phyloP scores from a whole-genome alignment of 2,329 filamentous ascomycete species.

The Mycosphaerelloides madeirae region DNA sequence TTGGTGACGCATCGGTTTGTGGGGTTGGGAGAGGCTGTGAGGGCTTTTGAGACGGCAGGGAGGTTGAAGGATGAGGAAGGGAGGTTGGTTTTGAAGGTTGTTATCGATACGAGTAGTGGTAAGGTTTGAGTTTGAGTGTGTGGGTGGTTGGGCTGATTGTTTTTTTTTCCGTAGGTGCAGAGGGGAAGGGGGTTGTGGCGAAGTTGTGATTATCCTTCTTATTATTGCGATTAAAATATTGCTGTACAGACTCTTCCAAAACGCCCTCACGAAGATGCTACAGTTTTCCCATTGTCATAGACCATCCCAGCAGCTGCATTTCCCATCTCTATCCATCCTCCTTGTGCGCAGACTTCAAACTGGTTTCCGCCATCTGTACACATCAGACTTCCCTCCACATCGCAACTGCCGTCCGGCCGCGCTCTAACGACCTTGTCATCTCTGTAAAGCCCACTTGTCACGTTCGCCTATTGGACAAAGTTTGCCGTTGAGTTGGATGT shows the following conservation, averaged over 20 bases:
- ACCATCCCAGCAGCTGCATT: constrained; percentile 27
- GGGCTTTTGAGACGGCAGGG: constrained; percentile 66
- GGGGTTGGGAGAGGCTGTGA: constrained; percentile 57
- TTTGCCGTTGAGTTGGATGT: constrained; percentile 19
- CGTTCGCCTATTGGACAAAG: constrained; percentile 26
- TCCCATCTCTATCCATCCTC: constrained; percentile 32
- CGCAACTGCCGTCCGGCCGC: constrained; percentile 27
- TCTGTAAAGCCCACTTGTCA: constrained; percentile 25
- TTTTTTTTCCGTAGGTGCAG: not conserved
- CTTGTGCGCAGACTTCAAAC: constrained; percentile 32
- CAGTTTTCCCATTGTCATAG: constrained; percentile 26
- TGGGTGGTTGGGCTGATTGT: not conserved
- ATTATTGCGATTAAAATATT: not conserved
- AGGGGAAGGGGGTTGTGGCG: too few relatives aligned
- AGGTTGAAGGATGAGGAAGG: constrained; percentile 64
- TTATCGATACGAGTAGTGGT: constrained; percentile 47
- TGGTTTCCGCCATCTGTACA: constrained; percentile 25
- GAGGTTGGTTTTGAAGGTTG: constrained; percentile 67
- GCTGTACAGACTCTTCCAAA: too few relatives aligned
- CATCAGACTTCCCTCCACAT: constrained; percentile 21
- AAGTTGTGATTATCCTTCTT: too few relatives aligned
- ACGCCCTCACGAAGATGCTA: constrained; percentile 10
- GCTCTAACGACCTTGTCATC: constrained; percentile 32
- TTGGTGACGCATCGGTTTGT: constrained; percentile 70
- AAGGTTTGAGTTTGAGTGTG: too few relatives aligned